Evolutionary conservation across 2,329 filamentous ascomycete genomes (phyloP), one percentile per base, ranked within the genome.

Genomic region (Graphilbum ipis-grandicollis): DNA sequence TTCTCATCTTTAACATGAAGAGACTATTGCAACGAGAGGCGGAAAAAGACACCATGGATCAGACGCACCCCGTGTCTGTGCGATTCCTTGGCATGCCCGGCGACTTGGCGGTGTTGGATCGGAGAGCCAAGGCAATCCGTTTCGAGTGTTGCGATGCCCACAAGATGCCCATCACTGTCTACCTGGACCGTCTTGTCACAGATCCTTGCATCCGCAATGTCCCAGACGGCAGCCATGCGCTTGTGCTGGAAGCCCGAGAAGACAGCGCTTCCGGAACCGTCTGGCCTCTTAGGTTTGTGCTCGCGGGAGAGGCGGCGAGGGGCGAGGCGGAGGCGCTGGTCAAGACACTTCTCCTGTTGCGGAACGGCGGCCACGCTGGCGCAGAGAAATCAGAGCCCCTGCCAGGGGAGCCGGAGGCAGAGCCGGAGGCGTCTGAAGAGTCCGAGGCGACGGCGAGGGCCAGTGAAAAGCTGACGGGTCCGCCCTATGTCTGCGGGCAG

Each of bases 401-500:
- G 38, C 30, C 8, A n/a, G 14, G 29, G 29, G n/a, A 13, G 29
- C n/a, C 19, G 17, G 33, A 15, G 23, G 22, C n/a, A 26, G 33
- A 9, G 12, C n/a, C 31, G 6, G 18, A 5, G 13, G 19, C 18
- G 7, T 9, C 30, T 5, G 30, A 5, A 9, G n/a, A 9, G 9
- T 5, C 30, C 8, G 30, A 5, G 9, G 30, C 30, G 13, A 15
- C 30, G 15, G 30, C 15, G 5, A 13, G 28, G 33, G 17, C 32
- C 12, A n/a, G 33, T 36, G n/a, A 37, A 37, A 19, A 48, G n/a
- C 10, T 9, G 15, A 31, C 6, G n/a, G 7, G 15, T 13, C 14
- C 26, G 44, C 42, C 14, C 53, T 54, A 21, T 46, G 55, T 51
- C 17, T 75, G 70, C 42, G 59, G 67, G 9, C 66, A 60, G 31